These are phyloP conservation scores for Apiospora aurea DNA, from an alignment of 2,329 filamentous ascomycete species.

Conservation along the genomic window DNA sequence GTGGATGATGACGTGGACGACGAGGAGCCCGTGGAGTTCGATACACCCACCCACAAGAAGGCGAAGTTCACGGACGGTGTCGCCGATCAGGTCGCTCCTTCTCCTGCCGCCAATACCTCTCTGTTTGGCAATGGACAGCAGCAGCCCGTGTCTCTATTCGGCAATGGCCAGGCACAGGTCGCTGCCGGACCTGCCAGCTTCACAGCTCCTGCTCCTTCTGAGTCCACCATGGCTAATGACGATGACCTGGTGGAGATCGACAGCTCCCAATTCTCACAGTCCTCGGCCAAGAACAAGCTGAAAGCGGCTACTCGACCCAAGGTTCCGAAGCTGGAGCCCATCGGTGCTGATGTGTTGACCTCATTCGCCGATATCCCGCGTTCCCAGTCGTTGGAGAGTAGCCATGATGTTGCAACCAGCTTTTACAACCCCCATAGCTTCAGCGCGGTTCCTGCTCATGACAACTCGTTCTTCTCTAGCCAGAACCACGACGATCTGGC, in stretches of 20 bases:
- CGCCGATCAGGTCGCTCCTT: neutral
- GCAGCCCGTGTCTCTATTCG: neutral
- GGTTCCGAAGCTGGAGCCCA: slow-evolving; percentile 36
- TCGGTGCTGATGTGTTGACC: neutral
- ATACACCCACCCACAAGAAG: slow-evolving; percentile 31
- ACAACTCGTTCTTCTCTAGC: slow-evolving; percentile 26
- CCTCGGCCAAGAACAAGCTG: neutral
- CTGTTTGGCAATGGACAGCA: slow-evolving; percentile 17
- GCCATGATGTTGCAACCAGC: neutral
- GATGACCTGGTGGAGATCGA: slow-evolving; percentile 27
- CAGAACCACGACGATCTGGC: slow-evolving; percentile 35
- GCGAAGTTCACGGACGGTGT: slow-evolving; percentile 19
- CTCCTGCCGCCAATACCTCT: slow-evolving; percentile 19
- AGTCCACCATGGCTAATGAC: neutral
- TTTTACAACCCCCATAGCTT: slow-evolving; percentile 36
- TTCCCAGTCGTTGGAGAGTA: neutral
- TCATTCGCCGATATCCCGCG: neutral
- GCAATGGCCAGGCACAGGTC: slow-evolving; percentile 5
- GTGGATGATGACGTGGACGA: slow-evolving; percentile 36
- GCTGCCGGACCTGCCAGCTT: slow-evolving; percentile 2
- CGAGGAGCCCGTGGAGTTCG: slow-evolving; percentile 42
- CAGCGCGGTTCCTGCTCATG: slow-evolving; percentile 15
- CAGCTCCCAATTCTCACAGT: slow-evolving; percentile 24
- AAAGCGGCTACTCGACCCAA: slow-evolving; percentile 26
- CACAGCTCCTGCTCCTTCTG: neutral